phyloP scores from a whole-genome alignment of 768 basidiomycete species.

The Pleurotus eryngii region DNA sequence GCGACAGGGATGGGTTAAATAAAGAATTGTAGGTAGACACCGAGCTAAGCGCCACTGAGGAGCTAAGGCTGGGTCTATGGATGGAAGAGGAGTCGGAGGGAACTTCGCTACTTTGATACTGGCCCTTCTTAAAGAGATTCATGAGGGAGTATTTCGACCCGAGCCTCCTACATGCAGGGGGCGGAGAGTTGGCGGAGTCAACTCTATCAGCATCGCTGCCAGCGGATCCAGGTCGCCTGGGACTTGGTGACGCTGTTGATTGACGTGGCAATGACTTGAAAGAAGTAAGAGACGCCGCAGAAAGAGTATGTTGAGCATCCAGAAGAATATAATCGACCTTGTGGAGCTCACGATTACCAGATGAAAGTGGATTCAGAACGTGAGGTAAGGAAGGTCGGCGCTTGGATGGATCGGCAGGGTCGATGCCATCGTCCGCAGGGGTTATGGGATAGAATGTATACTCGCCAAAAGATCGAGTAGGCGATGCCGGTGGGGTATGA shows the following conservation, averaged over 20 bases:
- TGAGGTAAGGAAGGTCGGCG: conserved; percentile 74
- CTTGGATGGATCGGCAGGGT: conserved; percentile 29
- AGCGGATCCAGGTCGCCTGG: conserved; percentile 67
- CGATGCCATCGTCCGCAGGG: conserved; percentile 27
- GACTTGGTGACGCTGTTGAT: conserved; percentile 19
- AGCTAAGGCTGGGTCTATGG: conserved; percentile 13
- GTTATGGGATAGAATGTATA: conserved; percentile 37
- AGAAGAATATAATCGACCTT: conserved; percentile 9
- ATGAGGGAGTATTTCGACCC: conserved; percentile 73
- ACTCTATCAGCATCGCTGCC: conserved; percentile 57
- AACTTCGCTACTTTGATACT: conserved; percentile 30
- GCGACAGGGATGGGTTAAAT: conserved; percentile 25
- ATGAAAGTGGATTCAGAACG: conserved; percentile 32
- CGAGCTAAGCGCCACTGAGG: conserved; percentile 5
- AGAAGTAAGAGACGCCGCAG: conserved; percentile 16
- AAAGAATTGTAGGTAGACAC: conserved; percentile 8
- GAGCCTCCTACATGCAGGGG: conserved; percentile 39
- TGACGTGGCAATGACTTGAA: conserved; percentile 11
- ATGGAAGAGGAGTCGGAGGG: conserved; percentile 13
- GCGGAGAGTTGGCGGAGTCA: conserved; percentile 7
- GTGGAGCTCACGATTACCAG: conserved; percentile 31
- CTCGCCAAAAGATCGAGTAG: conserved; percentile 40
- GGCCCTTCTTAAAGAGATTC: conserved; percentile 67
- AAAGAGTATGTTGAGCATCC: not conserved
- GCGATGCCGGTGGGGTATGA: conserved; percentile 39